These are phyloP conservation scores for Phytophthora foliorum DNA, from an alignment of 352 stramenopile species.

Conservation along the genomic window DNA sequence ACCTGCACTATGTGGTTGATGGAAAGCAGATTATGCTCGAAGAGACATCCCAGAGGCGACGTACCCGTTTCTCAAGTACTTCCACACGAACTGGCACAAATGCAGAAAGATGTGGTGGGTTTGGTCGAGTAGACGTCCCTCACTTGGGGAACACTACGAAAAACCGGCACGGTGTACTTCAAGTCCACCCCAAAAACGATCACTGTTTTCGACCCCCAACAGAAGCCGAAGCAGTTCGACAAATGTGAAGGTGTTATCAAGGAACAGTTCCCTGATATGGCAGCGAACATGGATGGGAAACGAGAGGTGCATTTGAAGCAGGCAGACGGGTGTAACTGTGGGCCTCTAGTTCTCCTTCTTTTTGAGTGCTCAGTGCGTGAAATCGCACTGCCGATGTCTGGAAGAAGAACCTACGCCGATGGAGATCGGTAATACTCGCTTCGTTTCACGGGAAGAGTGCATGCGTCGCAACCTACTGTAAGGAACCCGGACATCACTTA, in stretches of 20 bases:
- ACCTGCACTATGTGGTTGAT: no score
- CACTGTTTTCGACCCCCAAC: no score
- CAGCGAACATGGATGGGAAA: neutral
- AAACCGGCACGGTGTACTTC: neutral
- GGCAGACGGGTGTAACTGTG: neutral
- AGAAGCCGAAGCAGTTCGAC: neutral
- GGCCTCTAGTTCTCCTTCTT: neutral
- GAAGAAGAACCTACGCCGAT: no score
- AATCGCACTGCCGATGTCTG: neutral
- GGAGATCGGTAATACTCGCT: no score
- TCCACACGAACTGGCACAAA: no score
- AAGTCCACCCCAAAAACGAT: neutral
- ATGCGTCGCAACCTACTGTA: conserved; percentile 6
- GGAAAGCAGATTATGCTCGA: no score
- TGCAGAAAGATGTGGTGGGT: no score
- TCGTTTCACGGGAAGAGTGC: conserved; percentile 9
- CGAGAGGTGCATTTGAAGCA: neutral
- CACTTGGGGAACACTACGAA: no score
- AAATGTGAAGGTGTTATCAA: neutral
- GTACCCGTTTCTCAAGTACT: no score
- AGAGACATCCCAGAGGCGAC: no score
- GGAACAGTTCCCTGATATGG: neutral
- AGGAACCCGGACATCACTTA: conserved; percentile 5
- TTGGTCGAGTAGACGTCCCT: no score
- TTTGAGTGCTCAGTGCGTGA: neutral